A percentile compares a stretch with the other conserved stretches of the same genome.
phyloP scores from a whole-genome alignment of 805 yeast species.

The Brettanomyces naardenensis region DNA sequence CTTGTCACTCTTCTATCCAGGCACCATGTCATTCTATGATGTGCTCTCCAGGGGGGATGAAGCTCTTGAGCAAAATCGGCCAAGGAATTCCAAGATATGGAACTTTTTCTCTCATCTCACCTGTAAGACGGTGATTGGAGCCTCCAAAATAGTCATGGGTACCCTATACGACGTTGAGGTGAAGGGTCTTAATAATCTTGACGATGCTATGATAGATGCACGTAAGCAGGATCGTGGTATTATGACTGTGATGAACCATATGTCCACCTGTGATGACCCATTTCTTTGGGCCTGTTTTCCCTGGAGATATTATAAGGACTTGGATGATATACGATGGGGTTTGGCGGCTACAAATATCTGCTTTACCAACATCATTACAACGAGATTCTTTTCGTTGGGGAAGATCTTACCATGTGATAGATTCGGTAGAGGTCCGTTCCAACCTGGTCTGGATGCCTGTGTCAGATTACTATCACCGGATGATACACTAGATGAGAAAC shows the following conservation, averaged over 20 bases:
- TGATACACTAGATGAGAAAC: constrained; percentile 46
- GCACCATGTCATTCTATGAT: constrained; percentile 60
- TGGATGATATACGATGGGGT: constrained; percentile 83
- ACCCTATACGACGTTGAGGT: constrained; percentile 58
- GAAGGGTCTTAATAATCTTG: constrained; percentile 55
- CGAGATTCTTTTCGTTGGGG: constrained; percentile 75
- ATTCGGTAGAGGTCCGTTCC: constrained; percentile 92
- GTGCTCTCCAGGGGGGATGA: constrained; percentile 70
- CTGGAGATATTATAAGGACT: constrained; percentile 49
- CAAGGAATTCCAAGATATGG: constrained; percentile 56
- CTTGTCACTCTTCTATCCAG: too few relatives aligned
- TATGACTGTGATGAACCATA: constrained; percentile 85
- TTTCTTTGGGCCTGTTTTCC: constrained; percentile 83
- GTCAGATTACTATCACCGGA: constrained; percentile 74
- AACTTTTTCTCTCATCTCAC: constrained; percentile 59
- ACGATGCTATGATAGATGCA: constrained; percentile 55
- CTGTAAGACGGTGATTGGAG: constrained; percentile 55
- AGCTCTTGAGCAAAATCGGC: constrained; percentile 43
- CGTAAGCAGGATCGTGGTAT: constrained; percentile 64
- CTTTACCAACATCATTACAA: constrained; percentile 45
- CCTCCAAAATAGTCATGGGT: constrained; percentile 54
- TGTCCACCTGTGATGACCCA: constrained; percentile 91
- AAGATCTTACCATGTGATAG: constrained; percentile 81
- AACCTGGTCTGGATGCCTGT: constrained; percentile 82
- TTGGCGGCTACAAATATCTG: constrained; percentile 90